Evolutionary conservation across 345 rosid species (phyloP).

Genomic region (Citrus medica): DNA sequence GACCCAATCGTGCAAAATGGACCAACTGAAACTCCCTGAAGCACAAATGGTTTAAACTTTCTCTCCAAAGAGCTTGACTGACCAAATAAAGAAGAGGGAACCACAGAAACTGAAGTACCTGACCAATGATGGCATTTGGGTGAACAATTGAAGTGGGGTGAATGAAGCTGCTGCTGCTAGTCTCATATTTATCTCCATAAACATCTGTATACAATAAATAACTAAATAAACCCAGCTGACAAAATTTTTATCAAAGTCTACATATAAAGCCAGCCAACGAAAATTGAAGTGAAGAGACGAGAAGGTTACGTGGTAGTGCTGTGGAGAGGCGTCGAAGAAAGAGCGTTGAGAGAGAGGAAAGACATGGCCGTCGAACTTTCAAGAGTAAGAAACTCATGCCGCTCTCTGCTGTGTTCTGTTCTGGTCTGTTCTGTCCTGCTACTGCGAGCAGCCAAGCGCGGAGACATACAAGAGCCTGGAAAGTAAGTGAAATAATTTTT

Average conservation of each 20-base stretch:
- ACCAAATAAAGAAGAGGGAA: not conserved
- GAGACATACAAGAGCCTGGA: too few species aligned
- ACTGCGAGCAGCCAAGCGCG: too few species aligned
- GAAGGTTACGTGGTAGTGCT: constrained; percentile 30
- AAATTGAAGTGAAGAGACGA: not conserved
- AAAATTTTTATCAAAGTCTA: not conserved
- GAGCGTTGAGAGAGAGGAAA: constrained; percentile 19
- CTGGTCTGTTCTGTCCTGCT: not conserved
- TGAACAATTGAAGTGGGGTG: constrained; percentile 78
- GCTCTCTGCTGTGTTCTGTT: not conserved
- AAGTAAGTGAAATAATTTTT: too few species aligned
- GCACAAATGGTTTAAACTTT: not conserved
- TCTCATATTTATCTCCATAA: constrained; percentile 21
- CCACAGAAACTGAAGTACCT: constrained; percentile 31
- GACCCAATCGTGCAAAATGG: constrained; percentile 88
- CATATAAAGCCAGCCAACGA: not conserved
- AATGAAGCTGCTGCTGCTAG: constrained; percentile 30
- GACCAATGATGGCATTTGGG: constrained; percentile 73
- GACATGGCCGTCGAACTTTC: constrained; percentile 35
- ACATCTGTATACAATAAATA: constrained; percentile 27
- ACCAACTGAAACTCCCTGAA: constrained; percentile 76
- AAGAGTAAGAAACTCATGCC: constrained; percentile 43
- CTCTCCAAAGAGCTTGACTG: not conserved
- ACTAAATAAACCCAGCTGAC: not conserved
- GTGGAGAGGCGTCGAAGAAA: constrained; percentile 34